Evolutionary conservation across 371 early-diverging fungal species (phyloP).

Genomic region (Capniomyces stellatus): DNA sequence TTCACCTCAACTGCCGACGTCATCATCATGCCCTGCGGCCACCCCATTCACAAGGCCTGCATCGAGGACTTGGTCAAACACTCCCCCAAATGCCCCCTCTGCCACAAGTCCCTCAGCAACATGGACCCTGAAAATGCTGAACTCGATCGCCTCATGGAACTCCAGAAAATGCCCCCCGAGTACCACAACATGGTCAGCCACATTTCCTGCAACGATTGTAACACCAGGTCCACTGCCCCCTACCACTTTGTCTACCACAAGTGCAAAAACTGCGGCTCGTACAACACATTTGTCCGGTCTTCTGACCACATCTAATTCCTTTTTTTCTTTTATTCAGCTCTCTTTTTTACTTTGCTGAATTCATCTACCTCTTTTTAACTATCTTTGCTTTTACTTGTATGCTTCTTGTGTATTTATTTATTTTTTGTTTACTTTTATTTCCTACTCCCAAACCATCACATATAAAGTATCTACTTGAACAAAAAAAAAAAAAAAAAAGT

Average conservation of each 20-base stretch:
- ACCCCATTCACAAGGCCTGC: conserved; percentile 80
- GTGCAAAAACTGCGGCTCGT: conserved; percentile 68
- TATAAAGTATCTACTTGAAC: no score
- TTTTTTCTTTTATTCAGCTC: no score
- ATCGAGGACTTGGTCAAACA: conserved; percentile 63
- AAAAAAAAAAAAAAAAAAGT: no score
- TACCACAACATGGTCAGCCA: conserved; percentile 46
- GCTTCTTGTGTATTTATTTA: no score
- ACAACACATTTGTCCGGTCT: conserved; percentile 48
- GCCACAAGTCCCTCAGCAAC: conserved; percentile 80
- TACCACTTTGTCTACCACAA: conserved; percentile 94
- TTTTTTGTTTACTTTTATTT: no score
- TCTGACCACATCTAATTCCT: no score
- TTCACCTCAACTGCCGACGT: conserved; percentile 37
- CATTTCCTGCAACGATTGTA: conserved; percentile 94
- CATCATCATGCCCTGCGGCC: conserved; percentile 74
- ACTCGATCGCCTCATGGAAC: conserved; percentile 61
- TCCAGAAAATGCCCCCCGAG: conserved; percentile 81
- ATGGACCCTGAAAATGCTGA: conserved; percentile 64
- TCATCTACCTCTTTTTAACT: no score
- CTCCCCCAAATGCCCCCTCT: conserved; percentile 92
- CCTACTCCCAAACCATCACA: no score
- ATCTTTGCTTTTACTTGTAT: no score
- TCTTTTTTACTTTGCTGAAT: no score
- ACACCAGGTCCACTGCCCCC: conserved; percentile 51